Base-by-base conservation (phyloP, 148 eudicot species). In the Chenopodium quinoa region DNA sequence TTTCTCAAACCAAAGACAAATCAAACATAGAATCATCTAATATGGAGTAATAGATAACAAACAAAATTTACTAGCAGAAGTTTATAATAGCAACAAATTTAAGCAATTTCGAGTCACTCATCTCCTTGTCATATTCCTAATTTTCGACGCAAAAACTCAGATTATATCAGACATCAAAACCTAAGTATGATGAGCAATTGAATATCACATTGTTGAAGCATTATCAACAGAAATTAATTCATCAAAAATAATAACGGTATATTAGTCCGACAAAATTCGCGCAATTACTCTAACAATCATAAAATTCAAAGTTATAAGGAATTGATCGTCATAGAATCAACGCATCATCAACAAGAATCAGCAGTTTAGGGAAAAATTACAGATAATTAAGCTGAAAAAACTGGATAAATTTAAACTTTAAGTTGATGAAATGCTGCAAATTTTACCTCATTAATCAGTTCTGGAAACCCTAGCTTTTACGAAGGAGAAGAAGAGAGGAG, bases 391-490 rank as follows among this genome's bases (percentile, higher is more conserved):
- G n/a, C 63, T 50, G 27, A 20, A 75, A 27, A 27, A 52, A 50
- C 0, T 50, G 20, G 7, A 19, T n/a, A 7, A 50, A 46, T 8
- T 14, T 1, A 1, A 34, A 32, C n/a, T 27, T 29, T 4, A 29
- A 56, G 12, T 1, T 9, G 66, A 5, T 23, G 25, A 54, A 7
- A 54, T 54, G 2, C 9, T 70, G 6, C 50, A 69, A 34, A 4
- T 19, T 69, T 69, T 40, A 69, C 81, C 68, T 79, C 67, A 34
- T 22, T 17, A 5, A 16, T 0, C 4, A 50, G 12, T 47, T 14
- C 65, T 9, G 37, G 34, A 32, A 79, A 79, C 75, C 75, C 81
- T 70, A 79, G 54, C 19, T 67, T 79, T 75, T 25, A 48, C 27
- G 47, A 14, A 34, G 19, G n/a, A 69, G 34, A 29, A 50, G 4